Base-by-base conservation (phyloP, 495 filamentous ascomycete species). In the Chlorociboria aeruginascens region DNA sequence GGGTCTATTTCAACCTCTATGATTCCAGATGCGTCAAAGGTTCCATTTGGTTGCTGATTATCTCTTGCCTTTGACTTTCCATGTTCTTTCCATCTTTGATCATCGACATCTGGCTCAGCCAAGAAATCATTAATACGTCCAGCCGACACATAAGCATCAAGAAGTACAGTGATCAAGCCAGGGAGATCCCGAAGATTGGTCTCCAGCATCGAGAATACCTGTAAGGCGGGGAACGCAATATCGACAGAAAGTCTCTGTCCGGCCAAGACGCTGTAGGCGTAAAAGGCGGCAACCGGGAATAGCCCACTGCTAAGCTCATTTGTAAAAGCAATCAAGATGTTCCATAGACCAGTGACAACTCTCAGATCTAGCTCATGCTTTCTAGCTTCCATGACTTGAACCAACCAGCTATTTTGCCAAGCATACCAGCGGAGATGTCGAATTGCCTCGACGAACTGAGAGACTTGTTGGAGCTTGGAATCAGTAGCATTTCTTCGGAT, bases 391-490 rank as follows among this genome's bases (percentile, higher is more conserved):
- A 90, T 78, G 49, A 90, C 83, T 43, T 74, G 72, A 12, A 63
- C 68, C 20, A 89, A 74, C 86, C 86, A 93, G 40, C 79, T 71
- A 43, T 77, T 71, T 63, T 93, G 84, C 86, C 86, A 93, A 31
- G 80, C 85, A 57, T 93, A 89, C 81, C 83, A 93, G 10, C 86
- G 76, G 16, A 93, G 69, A 55, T 89, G 85, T n/a, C 86, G 77
- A 33, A 90, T 86, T 3, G 83, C 77, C 58, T 88, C 85, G 38
- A 90, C 80, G 48, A 88, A 86, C 60, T 93, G 85, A 14, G 81
- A 79, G 9, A 79, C 81, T 7, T 78, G 76, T 56, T 89, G 82
- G 8, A 89, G 71, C 51, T 85, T 80, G 12, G 58, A 60, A 63
- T 93, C 86, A 1, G 85, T 85, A 2, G 79, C 78, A 0, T 66